Evolutionary conservation across 768 basidiomycete species (phyloP).

Genomic region (Suillus tomentosus): DNA sequence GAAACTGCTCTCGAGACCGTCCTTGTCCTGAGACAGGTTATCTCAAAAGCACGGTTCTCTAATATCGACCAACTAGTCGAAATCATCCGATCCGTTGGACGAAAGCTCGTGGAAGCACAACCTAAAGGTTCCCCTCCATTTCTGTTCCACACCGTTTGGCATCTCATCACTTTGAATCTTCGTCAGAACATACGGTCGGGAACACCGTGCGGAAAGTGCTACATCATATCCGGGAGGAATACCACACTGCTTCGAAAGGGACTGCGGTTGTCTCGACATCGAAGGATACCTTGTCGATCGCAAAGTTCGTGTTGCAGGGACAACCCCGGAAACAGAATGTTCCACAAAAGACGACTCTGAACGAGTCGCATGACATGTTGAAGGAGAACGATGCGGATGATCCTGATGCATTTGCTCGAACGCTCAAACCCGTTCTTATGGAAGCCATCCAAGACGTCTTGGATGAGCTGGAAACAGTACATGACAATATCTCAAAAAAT

Average conservation of each 20-base stretch:
- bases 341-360: conserved; percentile 37
- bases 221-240: conserved; percentile 94
- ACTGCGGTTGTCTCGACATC: conserved; percentile 39
- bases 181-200: conserved; percentile 87
- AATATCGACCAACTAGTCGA: conserved; percentile 84
- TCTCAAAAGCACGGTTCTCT: conserved; percentile 82
- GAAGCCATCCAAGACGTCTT: conserved; percentile 96
- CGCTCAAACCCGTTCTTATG: conserved; percentile 90
- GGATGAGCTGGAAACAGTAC: conserved; percentile 94
- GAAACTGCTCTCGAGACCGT: conserved; percentile 89
- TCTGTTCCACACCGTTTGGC: conserved; percentile 13
- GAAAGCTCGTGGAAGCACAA: conserved; percentile 84
- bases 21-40: conserved; percentile 84
- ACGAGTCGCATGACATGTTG: conserved; percentile 56
- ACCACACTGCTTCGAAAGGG: conserved; percentile 72
- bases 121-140: conserved; percentile 73
- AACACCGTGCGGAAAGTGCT: conserved; percentile 93
- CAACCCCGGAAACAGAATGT: conserved; percentile 57
- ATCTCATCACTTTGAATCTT: conserved; percentile 10
- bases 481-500: conserved; percentile 91
- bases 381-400: conserved; percentile 75
- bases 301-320: conserved; percentile 81
- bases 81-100: conserved; percentile 78
- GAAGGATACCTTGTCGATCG: conserved; percentile 63
- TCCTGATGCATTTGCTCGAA: conserved; percentile 74